Conservation (phyloP, 1,139 yeast species). For the Sugiyamaella castrensis region DNA sequence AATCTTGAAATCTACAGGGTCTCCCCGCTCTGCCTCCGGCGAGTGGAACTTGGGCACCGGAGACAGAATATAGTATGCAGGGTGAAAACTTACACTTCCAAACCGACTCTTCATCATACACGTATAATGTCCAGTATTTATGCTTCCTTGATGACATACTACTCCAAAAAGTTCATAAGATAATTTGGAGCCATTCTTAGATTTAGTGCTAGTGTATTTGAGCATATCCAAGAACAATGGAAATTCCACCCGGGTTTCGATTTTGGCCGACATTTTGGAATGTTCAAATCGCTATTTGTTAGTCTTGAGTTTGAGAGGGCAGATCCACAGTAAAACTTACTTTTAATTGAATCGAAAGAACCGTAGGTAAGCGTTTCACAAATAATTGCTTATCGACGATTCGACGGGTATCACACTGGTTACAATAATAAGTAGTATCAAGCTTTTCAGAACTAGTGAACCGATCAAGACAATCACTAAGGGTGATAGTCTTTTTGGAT, state of each 20-base stretch:
- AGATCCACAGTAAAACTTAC: constrained; percentile 1
- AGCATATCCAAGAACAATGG: constrained; percentile 72
- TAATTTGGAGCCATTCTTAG: constrained; percentile 24
- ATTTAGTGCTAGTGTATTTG: constrained; percentile 45
- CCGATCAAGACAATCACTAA: constrained; percentile 66
- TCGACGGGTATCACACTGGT: constrained; percentile 56
- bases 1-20: too few species aligned
- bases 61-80: not conserved
- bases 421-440: constrained; percentile 71
- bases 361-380: constrained; percentile 68
- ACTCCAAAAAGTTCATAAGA: constrained; percentile 80
- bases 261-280: constrained; percentile 51
- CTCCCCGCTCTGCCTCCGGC: too few species aligned
- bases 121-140: constrained; percentile 92
- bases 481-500: constrained; percentile 22
- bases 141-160: constrained; percentile 86
- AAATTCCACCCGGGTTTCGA: constrained; percentile 69
- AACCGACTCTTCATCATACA: constrained; percentile 68
- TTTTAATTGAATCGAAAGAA: constrained; percentile 78
- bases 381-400: constrained; percentile 70
- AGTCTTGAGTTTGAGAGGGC: constrained; percentile 33
- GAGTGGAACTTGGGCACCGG: not conserved
- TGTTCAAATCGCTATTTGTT: constrained; percentile 35
- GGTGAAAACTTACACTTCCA: constrained; percentile 38
- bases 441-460: constrained; percentile 76